Base-by-base conservation (phyloP, 495 filamentous ascomycete species). In the Trichoderma reesei region DNA sequence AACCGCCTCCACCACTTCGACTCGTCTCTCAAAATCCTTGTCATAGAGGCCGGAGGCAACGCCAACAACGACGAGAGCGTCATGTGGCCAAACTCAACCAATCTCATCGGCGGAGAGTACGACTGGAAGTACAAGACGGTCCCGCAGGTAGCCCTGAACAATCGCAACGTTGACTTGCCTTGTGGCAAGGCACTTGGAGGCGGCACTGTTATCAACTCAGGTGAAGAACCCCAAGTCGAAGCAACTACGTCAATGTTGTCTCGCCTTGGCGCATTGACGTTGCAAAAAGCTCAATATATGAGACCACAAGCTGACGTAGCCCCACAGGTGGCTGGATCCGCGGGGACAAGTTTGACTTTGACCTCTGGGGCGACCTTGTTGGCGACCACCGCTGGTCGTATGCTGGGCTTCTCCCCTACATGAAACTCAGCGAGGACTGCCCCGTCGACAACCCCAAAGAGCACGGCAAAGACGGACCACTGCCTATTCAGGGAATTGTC, bases 61-160 rank as follows among this genome's bases (percentile, higher is more conserved):
- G 68, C 59, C 37, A 66, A 51, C n/a, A 62, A 67, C n/a, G 63
- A 72, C 46, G 62, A 70, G 0, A 64, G 70, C 6, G 68, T 69
- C n/a, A 56, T 63, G 36, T 64, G 60, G 39, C 65, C 79, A 65
- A 66, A 75, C 4, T 82, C 81, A 2, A 78, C 84, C 26, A 73
- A 82, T 46, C 75, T 81, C 42, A 79, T 83, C 44, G 77, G 79
- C 59, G 79, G 83, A 63, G 83, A 85, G 66, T 75, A 82, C 63
- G 84, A 86, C 72, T 87, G 83, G 84, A 74, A 69, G 1, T 86
- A 84, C 75, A 85, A 86, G 73, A 83, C 82, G 0, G 70, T 65
- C 1, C 73, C 71, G 26, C 79, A 80, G 64, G 37, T 64, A 37
- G 68, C 75, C 67, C 69, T 69, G 9, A 59, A 75, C 14, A 63